phyloP scores from a whole-genome alignment of 2,329 filamentous ascomycete species.

The Apiospora aurea region DNA sequence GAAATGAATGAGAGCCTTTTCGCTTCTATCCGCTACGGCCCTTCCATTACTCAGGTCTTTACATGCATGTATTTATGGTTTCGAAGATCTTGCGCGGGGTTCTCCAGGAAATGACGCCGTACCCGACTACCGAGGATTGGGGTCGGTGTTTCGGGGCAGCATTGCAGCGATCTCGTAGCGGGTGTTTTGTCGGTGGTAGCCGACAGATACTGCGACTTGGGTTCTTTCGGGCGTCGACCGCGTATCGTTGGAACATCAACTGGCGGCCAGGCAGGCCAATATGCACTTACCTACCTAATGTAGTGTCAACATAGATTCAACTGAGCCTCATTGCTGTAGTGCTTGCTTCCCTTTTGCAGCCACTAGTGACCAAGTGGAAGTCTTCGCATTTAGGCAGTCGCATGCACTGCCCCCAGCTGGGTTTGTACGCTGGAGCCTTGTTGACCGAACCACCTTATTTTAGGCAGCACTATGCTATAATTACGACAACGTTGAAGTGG shows the following conservation, averaged over 20 bases:
- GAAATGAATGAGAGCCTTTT: not conserved
- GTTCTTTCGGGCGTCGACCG: not conserved
- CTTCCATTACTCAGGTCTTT: not conserved
- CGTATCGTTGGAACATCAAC: too few species aligned
- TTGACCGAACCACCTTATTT: not conserved
- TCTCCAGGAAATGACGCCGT: not conserved
- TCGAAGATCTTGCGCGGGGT: slow-evolving; percentile 12
- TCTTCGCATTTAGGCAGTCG: not conserved
- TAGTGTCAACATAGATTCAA: not conserved
- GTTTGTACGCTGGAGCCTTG: not conserved
- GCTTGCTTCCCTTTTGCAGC: not conserved
- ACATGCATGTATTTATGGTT: slow-evolving; percentile 5
- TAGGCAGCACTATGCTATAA: slow-evolving; percentile 19
- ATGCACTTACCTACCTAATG: not conserved
- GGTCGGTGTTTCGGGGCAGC: slow-evolving; percentile 21
- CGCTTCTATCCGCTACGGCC: not conserved
- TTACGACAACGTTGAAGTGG: not conserved
- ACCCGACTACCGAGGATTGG: slow-evolving; percentile 16
- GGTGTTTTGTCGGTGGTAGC: not conserved
- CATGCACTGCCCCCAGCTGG: not conserved
- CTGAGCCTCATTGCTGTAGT: not conserved
- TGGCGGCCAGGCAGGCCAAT: not conserved
- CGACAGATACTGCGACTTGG: not conserved
- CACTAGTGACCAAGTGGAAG: not conserved
- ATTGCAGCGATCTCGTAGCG: slow-evolving; percentile 14